Percentiles rank a stretch among this genome's conserved stretches.
These are phyloP conservation scores for Ceratocystis papillata DNA, from an alignment of 2,329 filamentous ascomycete species.

Conservation along the genomic window DNA sequence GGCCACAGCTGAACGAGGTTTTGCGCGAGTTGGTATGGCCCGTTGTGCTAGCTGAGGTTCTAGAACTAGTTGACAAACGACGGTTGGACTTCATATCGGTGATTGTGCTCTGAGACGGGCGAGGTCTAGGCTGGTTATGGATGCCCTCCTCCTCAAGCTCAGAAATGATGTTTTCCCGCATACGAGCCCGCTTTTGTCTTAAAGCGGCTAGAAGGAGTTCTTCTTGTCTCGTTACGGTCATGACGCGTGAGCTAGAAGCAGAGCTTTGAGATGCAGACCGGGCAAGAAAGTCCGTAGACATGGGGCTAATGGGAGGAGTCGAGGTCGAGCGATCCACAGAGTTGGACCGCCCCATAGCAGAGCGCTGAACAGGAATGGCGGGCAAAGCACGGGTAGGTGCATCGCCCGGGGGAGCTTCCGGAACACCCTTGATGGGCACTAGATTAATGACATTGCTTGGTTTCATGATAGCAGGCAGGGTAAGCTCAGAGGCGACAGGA, in stretches of 20 bases:
- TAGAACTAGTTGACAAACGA: conserved; percentile 17
- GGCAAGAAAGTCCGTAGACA: conserved; percentile 41
- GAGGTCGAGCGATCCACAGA: conserved; percentile 38
- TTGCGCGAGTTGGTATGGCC: conserved; percentile 18
- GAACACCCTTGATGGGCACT: conserved; percentile 14
- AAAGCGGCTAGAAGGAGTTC: conserved; percentile 49
- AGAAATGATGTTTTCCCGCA: conserved; percentile 40
- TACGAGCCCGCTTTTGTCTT: conserved; percentile 45
- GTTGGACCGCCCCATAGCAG: conserved; percentile 24
- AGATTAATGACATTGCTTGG: conserved; percentile 16
- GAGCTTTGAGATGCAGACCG: conserved; percentile 34
- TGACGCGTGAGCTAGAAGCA: conserved; percentile 37
- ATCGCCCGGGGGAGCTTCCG: conserved; percentile 10
- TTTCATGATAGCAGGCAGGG: conserved; percentile 5
- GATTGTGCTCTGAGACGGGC: conserved; percentile 11
- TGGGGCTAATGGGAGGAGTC: conserved; percentile 43
- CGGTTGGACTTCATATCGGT: neutral
- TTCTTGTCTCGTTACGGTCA: conserved; percentile 49
- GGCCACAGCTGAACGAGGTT: conserved; percentile 19
- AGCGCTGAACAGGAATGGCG: conserved; percentile 17
- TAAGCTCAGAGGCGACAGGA: conserved; percentile 11
- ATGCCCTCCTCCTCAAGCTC: conserved; percentile 33
- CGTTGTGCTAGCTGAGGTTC: conserved; percentile 18
- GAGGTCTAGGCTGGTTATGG: conserved; percentile 12
- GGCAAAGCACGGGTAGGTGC: conserved; percentile 23